phyloP scores from a whole-genome alignment of 1,284 basidiomycete species.

The Austroboletus niveus region DNA sequence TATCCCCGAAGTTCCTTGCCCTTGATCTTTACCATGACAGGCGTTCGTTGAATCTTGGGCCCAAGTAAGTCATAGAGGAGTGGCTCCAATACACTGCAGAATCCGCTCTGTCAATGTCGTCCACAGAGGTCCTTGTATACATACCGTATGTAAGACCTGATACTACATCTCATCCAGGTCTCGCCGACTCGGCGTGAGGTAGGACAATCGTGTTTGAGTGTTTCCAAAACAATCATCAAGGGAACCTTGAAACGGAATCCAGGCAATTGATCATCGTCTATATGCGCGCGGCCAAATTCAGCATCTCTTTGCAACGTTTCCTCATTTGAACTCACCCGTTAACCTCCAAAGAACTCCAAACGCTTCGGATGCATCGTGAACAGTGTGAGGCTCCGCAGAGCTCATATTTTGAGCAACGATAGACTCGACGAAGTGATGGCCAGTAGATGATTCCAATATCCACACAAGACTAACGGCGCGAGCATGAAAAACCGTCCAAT shows the following conservation, averaged over 20 bases:
- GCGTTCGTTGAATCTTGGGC: conserved; percentile 56
- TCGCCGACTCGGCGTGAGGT: conserved; percentile 76
- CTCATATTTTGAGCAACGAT: conserved; percentile 73
- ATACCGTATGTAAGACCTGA: conserved; percentile 88
- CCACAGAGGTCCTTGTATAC: conserved; percentile 13
- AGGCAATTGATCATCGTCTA: conserved; percentile 81
- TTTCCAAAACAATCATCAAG: conserved; percentile 85
- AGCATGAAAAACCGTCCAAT: conserved; percentile 73
- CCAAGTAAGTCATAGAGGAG: conserved; percentile 79
- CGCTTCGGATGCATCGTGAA: conserved; percentile 71
- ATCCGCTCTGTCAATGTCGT: conserved; percentile 7
- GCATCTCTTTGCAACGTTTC: not conserved
- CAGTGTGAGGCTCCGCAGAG: conserved; percentile 45
- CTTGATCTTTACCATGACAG: conserved; percentile 51
- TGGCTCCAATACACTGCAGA: conserved; percentile 77
- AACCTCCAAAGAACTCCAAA: conserved; percentile 94
- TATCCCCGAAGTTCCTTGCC: conserved; percentile 68
- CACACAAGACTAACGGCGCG: conserved; percentile 87
- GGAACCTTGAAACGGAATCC: conserved; percentile 83
- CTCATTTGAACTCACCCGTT: conserved; percentile 55
- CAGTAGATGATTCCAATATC: conserved; percentile 69
- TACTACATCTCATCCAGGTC: conserved; percentile 93
- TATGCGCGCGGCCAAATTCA: conserved; percentile 28
- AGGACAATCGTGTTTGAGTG: conserved; percentile 75
- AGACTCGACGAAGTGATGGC: conserved; percentile 69